Base-by-base conservation (phyloP, 768 basidiomycete species). In the Pholiota microspora region DNA sequence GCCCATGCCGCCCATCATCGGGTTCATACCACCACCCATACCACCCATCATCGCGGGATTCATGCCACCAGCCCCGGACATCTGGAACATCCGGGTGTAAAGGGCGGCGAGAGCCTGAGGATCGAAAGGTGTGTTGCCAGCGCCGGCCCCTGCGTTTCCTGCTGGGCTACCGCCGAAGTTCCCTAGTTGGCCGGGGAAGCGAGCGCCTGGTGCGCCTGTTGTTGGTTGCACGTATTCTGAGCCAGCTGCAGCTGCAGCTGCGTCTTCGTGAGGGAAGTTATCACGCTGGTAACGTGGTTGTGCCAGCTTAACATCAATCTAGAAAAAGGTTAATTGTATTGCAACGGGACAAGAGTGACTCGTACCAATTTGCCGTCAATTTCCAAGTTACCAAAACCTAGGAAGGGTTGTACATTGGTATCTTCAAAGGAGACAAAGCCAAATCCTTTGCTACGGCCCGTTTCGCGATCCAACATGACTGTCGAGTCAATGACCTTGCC, bases 291-390 rank as follows among this genome's bases (percentile, higher is more conserved):
- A 88, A 42, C 94, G 83, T 2, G 95, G 94, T 68, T 97, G 94
- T 1, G 96, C 97, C 44, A 94, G 81, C 72, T 98, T 98, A 44
- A 98, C 94, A 67, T 98, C 97, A 62, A 99, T 95, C 96, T 98
- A 56, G 1, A 38, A 51, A 49, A 21, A 21, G 31, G 8, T 21
- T 53, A 36, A 31, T 45, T 6, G 40, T 10, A 21, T 28, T 15
- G 21, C 12, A 12, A 9, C 16, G 7, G 21, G 25, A 7, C 7
- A 47, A 16, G 35, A 53, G 2, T 25, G 16, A 55, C 9, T 74
- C 90, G 59, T 60, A 98, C 97, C 69, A 93, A 72, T 77, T 98
- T 97, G 13, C 95, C 96, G 62, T 98, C 95, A 54, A 98, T 91
- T 63, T 93, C 88, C 21, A 98, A 76, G 62, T 92, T 91, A 5